A percentile compares a stretch with the other conserved stretches of the same genome.
Conservation (phyloP, 768 basidiomycete species). For the Russula dissimulans region DNA sequence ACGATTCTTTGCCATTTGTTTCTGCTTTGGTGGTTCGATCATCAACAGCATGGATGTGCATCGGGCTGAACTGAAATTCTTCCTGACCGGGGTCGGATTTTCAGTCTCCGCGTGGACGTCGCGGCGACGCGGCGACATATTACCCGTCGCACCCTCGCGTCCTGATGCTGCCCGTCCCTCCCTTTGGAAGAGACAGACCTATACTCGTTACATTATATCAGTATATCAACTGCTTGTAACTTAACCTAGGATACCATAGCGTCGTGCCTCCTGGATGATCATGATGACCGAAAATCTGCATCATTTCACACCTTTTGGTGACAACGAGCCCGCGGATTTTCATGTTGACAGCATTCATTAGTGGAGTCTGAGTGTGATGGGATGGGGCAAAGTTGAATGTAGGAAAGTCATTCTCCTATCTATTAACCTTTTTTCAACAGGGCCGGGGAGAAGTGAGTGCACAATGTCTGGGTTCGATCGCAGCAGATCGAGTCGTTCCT, state of each 20-base stretch:
- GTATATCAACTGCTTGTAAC: not conserved
- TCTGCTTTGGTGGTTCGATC: not conserved
- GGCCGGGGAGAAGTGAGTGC: too few species aligned
- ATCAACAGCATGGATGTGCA: not conserved
- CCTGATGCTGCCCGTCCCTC: not conserved
- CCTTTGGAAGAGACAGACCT: not conserved
- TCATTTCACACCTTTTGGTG: not conserved
- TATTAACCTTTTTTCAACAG: too few species aligned
- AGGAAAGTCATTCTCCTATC: too few species aligned
- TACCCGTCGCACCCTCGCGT: not conserved
- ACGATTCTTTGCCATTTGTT: not conserved
- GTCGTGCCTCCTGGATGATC: not conserved
- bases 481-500: too few species aligned
- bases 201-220: not conserved
- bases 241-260: not conserved
- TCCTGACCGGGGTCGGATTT: not conserved
- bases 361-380: too few species aligned
- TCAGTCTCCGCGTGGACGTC: not conserved
- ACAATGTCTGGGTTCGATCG: too few species aligned
- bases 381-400: too few species aligned
- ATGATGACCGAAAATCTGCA: not conserved
- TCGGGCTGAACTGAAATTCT: not conserved
- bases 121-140: not conserved
- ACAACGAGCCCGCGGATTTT: not conserved
- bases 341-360: too few species aligned